Base-by-base conservation (phyloP, 2,329 filamentous ascomycete genomes). In the Elsinoe fawcettii region DNA sequence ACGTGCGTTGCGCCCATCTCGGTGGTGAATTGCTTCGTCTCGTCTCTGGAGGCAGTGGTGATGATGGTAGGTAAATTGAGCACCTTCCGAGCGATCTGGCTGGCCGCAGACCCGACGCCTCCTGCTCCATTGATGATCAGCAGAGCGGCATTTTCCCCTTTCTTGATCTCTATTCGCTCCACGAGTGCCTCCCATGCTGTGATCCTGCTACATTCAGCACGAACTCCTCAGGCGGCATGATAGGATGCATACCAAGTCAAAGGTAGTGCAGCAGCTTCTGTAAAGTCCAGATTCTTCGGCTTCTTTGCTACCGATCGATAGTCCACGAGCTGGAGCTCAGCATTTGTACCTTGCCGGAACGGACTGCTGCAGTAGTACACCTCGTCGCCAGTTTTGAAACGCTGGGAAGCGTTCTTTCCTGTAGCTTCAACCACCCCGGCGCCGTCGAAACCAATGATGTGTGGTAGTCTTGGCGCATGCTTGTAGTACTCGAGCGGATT, bases 111-210 rank as follows among this genome's bases (percentile, higher is more conserved):
- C 6, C 75, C 75, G 25, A 77, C 72, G 7, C 67, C 75, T 27
- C 75, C 75, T 1, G 70, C 69, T 1, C 75, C 75, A 58, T 77
- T 77, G 61, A 77, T 70, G 59, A 77, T 77, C 20, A 78, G 59
- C 11, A 75, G 64, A 16, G 65, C 70, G 23, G 69, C 66, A n/a
- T 70, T 60, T 57, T 74, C 71, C 2, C 65, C 67, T 49, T 69
- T 63, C 16, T 63, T 54, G 23, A 74, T 69, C 47, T 78, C 71
- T 56, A 76, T 64, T 18, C 73, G 66, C 59, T 76, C 73, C 2
- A 74, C 68, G 20, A 77, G 66, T 3, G 73, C 67, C 62, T 76
- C 70, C 58, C 70, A 76, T 2, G 74, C 74, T 1, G 74, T 77
- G 16, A 71, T 68, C 61, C 69, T 36, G n/a, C 3, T 7, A n/a